phyloP scores from a whole-genome alignment of 1,284 basidiomycete genomes.

The Mixia osmundae region DNA sequence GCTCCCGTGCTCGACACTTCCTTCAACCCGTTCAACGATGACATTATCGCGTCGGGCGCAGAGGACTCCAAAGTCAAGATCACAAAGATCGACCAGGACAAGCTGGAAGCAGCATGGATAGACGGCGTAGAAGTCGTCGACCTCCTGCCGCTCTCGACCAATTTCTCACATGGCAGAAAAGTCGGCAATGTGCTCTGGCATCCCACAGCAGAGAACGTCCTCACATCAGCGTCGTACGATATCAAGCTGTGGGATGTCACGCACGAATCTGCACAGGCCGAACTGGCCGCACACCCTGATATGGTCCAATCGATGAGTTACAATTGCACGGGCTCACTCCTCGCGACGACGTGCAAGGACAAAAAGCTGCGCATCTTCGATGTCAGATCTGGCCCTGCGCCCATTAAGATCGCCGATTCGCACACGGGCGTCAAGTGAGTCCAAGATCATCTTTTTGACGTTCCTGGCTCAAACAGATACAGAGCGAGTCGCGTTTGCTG shows the following conservation, averaged over 20 bases:
- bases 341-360: conserved; percentile 60
- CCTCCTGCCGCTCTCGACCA: conserved; percentile 40
- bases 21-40: conserved; percentile 87
- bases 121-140: conserved; percentile 63
- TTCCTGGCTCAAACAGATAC: no score
- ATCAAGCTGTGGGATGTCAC: conserved; percentile 83
- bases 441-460: no score
- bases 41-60: conserved; percentile 63
- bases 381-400: conserved; percentile 48
- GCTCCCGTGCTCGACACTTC: conserved; percentile 58
- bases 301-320: conserved; percentile 69
- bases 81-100: conserved; percentile 49
- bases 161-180: conserved; percentile 38
- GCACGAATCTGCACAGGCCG: conserved; percentile 36
- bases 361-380: conserved; percentile 82
- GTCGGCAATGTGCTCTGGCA: conserved; percentile 89
- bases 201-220: conserved; percentile 64
- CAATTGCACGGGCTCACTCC: conserved; percentile 52
- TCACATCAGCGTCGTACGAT: conserved; percentile 72
- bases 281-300: conserved; percentile 57
- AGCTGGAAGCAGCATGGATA: conserved; percentile 61
- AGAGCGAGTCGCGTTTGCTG: conserved; percentile 48
- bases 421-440: conserved; percentile 92
- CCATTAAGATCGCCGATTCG: conserved; percentile 59
- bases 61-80: conserved; percentile 85